phyloP scores from a whole-genome alignment of 495 filamentous ascomycete genomes.

The Xylaria nigripes region DNA sequence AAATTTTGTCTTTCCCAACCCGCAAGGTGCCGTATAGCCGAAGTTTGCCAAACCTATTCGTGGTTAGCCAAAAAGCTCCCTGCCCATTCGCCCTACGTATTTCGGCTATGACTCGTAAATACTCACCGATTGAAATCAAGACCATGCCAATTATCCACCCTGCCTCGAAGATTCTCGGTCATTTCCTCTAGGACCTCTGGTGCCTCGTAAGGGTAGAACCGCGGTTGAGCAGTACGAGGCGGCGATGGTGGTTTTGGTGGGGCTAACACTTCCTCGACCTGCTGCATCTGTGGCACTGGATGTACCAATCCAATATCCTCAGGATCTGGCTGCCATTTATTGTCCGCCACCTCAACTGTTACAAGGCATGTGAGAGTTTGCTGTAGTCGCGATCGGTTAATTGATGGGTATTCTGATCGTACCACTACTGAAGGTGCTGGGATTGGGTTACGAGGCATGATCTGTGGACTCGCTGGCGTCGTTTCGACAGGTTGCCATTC shows the following conservation, averaged over 20 bases:
- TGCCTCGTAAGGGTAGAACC: slow-evolving; percentile 51
- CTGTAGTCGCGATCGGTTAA: slow-evolving; percentile 86
- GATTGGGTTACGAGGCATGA: slow-evolving; percentile 77
- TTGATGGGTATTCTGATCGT: slow-evolving; percentile 91
- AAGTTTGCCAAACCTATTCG: slow-evolving; percentile 78
- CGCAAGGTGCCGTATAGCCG: slow-evolving; percentile 83
- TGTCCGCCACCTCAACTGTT: slow-evolving; percentile 89
- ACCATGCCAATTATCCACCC: slow-evolving; percentile 98
- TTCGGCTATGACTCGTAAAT: neutral
- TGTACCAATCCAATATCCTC: slow-evolving; percentile 64
- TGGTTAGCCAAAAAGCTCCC: slow-evolving; percentile 4
- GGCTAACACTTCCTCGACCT: slow-evolving; percentile 38
- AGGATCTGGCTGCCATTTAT: slow-evolving; percentile 79
- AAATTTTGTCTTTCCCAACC: slow-evolving; percentile 92
- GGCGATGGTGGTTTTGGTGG: slow-evolving; percentile 43
- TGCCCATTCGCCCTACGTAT: neutral
- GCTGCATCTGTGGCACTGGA: slow-evolving; percentile 39
- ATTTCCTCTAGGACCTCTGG: slow-evolving; percentile 71
- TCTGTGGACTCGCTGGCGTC: slow-evolving; percentile 65
- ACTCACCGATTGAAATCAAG: slow-evolving; percentile 82
- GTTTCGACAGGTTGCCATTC: slow-evolving; percentile 96
- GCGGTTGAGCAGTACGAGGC: slow-evolving; percentile 38
- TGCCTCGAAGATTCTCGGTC: slow-evolving; percentile 73
- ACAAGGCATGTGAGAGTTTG: slow-evolving; percentile 91
- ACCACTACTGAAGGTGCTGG: slow-evolving; percentile 85